Evolutionary conservation across 2,329 filamentous ascomycete genomes (phyloP).

Genomic region (Cladosporium austrohemisphaericum): DNA sequence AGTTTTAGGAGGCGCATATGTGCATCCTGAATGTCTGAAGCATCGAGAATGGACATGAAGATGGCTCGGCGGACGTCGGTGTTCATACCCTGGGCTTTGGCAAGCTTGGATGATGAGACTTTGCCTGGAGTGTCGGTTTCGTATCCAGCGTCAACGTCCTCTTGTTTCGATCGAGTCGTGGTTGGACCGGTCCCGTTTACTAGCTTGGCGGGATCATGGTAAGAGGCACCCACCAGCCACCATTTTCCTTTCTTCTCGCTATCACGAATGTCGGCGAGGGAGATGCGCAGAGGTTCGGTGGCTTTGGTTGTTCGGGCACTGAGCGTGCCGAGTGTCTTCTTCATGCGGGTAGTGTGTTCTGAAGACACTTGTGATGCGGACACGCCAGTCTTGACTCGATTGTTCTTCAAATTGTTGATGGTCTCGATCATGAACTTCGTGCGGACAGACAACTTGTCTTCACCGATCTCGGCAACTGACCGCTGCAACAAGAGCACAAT

Average conservation of each 20-base stretch:
- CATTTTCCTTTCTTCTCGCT: constrained; percentile 89
- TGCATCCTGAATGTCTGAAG: constrained; percentile 78
- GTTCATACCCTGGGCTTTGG: constrained; percentile 78
- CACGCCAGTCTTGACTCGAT: constrained; percentile 73
- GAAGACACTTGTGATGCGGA: constrained; percentile 68
- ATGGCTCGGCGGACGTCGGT: constrained; percentile 85
- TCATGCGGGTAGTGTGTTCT: constrained; percentile 83
- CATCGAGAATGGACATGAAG: constrained; percentile 85
- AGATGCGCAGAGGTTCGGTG: constrained; percentile 76
- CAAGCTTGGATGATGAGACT: constrained; percentile 69
- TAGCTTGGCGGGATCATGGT: constrained; percentile 48
- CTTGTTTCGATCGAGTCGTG: constrained; percentile 5
- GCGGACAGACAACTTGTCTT: constrained; percentile 71
- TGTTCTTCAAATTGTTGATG: constrained; percentile 92
- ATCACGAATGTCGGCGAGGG: constrained; percentile 75
- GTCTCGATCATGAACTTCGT: constrained; percentile 98
- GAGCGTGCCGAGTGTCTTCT: constrained; percentile 77
- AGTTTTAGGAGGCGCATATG: constrained; percentile 76
- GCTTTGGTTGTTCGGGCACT: constrained; percentile 66
- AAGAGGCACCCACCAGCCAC: constrained; percentile 98
- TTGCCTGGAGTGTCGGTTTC: constrained; percentile 23
- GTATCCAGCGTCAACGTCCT: constrained; percentile 27
- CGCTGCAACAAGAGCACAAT: constrained; percentile 77
- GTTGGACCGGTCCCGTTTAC: constrained; percentile 20
- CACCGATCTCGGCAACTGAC: constrained; percentile 63